Base-by-base conservation (phyloP, 176 grass and related monocot genomes). In the Saccharum spontaneum region DNA sequence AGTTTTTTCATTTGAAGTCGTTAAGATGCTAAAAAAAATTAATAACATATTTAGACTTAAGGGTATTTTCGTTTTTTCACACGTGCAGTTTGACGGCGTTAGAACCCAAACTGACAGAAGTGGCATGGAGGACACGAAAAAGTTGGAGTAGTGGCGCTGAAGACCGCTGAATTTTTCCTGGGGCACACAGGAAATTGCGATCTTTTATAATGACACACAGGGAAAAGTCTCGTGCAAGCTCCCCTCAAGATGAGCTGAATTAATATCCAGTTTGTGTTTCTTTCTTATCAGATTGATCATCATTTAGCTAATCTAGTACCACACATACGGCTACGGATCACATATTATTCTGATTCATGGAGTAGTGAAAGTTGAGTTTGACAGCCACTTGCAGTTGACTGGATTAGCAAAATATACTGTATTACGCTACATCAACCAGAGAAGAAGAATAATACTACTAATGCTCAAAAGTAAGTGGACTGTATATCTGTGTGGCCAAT, bases 241-340 rank as follows among this genome's bases (percentile, higher is more conserved):
- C 62, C 52, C 65, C 1, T 59, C 5, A 18, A 67, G 60, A 28
- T 28, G 28, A 18, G 78, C 52, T 10, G 3, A 72, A 49, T 37
- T 67, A 49, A 39, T 79, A 67, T 54, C 40, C 18, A 12, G 9
- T 59, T 78, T 12, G 3, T 46, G 73, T 83, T 67, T 6, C 67
- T 82, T 71, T 90, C 88, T 24, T 54, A 37, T 30, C 28, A 72
- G 54, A 20, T 41, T 59, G 73, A 39, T 54, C 26, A 39, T 54
- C 26, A 36, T 38, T 26, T 22, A 17, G 78, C 24, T 54, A 90
- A 82, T 76, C 78, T 77, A 77, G 88, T 75, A 75, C 14, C 68
- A 1, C 39, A 1, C 37, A 55, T 63, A 68, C 43, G 43, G 40
- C 40, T 77, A 26, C 6, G 4, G 28, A 86, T 66, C 65, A 71